These are phyloP conservation scores for Dunaliella primolecta DNA, from an alignment of 139 green algal species.

Conservation along the genomic window DNA sequence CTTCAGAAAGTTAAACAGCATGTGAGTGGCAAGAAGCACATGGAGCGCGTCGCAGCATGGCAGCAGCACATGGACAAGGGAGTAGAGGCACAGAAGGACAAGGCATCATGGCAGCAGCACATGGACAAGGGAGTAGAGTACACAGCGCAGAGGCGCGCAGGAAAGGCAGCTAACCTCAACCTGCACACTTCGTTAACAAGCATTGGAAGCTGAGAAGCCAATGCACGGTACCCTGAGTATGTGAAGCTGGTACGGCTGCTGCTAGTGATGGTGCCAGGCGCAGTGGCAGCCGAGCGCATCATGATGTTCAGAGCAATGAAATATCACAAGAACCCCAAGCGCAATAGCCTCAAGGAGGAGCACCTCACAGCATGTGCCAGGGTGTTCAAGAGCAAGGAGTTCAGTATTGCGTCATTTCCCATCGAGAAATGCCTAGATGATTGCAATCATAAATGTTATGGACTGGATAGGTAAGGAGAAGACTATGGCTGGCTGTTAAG, in stretches of 20 bases:
- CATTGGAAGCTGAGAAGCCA: too few species aligned
- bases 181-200: too few species aligned
- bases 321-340: background rate
- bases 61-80: too few species aligned
- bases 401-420: background rate
- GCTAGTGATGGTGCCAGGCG: background rate
- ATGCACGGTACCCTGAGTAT: background rate
- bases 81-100: too few species aligned
- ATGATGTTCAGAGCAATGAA: background rate
- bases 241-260: background rate
- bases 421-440: background rate
- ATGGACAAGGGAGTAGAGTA: too few species aligned
- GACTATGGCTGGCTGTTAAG: too few species aligned
- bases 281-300: background rate
- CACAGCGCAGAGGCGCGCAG: too few species aligned
- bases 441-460: background rate
- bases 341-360: background rate
- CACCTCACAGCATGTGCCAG: background rate
- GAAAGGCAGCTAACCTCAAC: too few species aligned
- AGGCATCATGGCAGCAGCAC: too few species aligned
- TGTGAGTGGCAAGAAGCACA: too few species aligned
- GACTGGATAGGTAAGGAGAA: background rate
- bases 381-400: background rate
- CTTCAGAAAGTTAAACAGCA: too few species aligned
- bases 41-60: too few species aligned